Conservation (phyloP, 805 yeast genomes). For the Yarrowia yakushimensis region DNA sequence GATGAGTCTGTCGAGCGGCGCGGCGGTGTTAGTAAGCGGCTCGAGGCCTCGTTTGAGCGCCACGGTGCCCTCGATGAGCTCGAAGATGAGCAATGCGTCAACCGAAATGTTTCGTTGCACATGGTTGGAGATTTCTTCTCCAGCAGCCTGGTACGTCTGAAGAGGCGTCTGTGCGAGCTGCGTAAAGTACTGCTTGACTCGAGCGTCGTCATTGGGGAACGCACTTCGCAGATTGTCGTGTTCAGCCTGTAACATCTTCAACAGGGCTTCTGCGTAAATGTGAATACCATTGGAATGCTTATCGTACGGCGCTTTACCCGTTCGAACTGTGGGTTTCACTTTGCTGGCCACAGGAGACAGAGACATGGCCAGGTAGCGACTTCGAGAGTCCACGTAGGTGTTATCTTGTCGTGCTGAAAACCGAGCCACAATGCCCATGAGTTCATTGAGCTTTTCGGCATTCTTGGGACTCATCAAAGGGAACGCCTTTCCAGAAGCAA, state of each 20-base stretch:
- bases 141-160: conserved; percentile 42
- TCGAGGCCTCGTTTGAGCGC: conserved; percentile 32
- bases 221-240: conserved; percentile 46
- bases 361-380: conserved; percentile 28
- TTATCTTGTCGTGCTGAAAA: conserved; percentile 29
- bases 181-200: conserved; percentile 36
- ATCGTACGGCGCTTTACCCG: conserved; percentile 48
- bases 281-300: conserved; percentile 59
- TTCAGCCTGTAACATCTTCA: conserved; percentile 51
- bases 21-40: conserved; percentile 27
- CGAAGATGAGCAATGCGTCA: conserved; percentile 55
- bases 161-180: conserved; percentile 40
- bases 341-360: conserved; percentile 29
- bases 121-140: conserved; percentile 41
- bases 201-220: conserved; percentile 39
- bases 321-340: conserved; percentile 26
- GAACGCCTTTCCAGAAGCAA: conserved; percentile 43
- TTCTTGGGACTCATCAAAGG: conserved; percentile 29
- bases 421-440: conserved; percentile 45
- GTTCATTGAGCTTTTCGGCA: conserved; percentile 40
- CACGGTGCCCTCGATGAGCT: conserved; percentile 50
- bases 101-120: conserved; percentile 45
- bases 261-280: conserved; percentile 51
- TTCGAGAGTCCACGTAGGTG: conserved; percentile 32
- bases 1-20: neutral